Evolutionary conservation across 305 asterid genomes (phyloP).

Genomic region (Plantago lanceolata): DNA sequence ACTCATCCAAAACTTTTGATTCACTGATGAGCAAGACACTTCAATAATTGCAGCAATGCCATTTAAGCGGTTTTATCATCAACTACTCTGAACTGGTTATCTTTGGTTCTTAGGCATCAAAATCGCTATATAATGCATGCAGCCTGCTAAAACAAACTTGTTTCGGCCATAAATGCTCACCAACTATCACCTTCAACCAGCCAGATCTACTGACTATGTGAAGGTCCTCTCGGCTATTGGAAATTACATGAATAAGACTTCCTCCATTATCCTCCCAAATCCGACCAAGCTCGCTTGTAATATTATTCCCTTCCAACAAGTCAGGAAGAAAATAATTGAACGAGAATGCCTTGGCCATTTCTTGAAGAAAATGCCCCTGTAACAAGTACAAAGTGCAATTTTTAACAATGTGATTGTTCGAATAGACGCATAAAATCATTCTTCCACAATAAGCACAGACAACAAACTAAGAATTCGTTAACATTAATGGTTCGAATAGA

Average conservation of each 20-base stretch:
- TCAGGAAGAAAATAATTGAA: constrained; percentile 34
- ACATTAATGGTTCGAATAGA: not conserved
- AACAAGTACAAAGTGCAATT: constrained; percentile 20
- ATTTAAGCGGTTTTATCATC: not conserved
- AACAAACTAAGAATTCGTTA: not conserved
- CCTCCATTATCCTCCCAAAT: constrained; percentile 47
- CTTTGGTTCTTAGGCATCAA: not conserved
- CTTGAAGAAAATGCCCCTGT: constrained; percentile 56
- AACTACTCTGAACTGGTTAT: not conserved
- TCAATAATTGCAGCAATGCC: not conserved
- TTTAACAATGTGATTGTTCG: constrained; percentile 17
- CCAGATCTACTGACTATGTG: constrained; percentile 34
- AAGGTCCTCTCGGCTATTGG: constrained; percentile 37
- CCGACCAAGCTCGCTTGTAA: constrained; percentile 38
- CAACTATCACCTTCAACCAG: constrained; percentile 53
- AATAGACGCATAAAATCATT: not conserved
- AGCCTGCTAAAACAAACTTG: not conserved
- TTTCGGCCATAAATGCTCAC: constrained; percentile 40
- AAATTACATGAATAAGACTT: constrained; percentile 46
- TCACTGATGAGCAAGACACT: not conserved
- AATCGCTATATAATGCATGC: not conserved
- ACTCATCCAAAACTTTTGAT: not conserved
- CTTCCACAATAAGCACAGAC: not conserved
- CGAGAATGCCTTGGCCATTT: constrained; percentile 40
- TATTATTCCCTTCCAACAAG: constrained; percentile 43